A percentile compares a stretch with the other conserved stretches of the same genome.
Conservation (phyloP, 148 eudicot species). For the Fagopyrum homotropicum region DNA sequence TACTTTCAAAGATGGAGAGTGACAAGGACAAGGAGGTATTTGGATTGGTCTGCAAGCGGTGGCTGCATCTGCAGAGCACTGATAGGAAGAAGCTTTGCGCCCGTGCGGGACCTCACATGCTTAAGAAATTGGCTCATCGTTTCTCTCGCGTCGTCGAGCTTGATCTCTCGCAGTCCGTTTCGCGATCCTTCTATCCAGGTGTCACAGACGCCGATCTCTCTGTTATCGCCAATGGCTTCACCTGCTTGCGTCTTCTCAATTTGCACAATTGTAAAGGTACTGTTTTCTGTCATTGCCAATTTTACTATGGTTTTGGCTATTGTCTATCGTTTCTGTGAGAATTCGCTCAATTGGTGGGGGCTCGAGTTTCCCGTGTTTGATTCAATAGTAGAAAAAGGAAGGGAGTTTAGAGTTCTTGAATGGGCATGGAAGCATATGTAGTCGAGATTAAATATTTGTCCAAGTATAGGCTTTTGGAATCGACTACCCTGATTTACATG, state of each 20-base stretch:
- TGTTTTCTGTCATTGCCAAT: background rate
- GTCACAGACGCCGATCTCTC: constrained; percentile 78
- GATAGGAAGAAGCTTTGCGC: constrained; percentile 64
- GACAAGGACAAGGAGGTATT: constrained; percentile 74
- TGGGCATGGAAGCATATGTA: background rate
- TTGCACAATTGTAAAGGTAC: constrained; percentile 68
- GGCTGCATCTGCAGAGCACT: constrained; percentile 79
- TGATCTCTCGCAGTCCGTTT: constrained; percentile 63
- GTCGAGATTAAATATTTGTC: background rate
- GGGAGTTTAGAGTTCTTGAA: background rate
- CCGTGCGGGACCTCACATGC: constrained; percentile 94
- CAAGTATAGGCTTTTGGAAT: background rate
- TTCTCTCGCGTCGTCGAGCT: constrained; percentile 53
- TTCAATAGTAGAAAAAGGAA: background rate
- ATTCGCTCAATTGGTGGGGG: background rate
- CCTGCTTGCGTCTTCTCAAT: constrained; percentile 44
- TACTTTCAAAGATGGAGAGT: constrained; percentile 38
- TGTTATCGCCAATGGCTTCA: constrained; percentile 55
- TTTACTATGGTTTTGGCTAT: background rate
- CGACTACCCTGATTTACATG: background rate
- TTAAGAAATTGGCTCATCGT: constrained; percentile 59
- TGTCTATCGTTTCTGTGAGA: background rate
- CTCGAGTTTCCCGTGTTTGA: background rate
- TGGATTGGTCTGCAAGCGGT: constrained; percentile 81
- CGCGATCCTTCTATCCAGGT: constrained; percentile 79